phyloP scores from a whole-genome alignment of 164 flowering plant genomes.

The Chloranthus sessilifolius region DNA sequence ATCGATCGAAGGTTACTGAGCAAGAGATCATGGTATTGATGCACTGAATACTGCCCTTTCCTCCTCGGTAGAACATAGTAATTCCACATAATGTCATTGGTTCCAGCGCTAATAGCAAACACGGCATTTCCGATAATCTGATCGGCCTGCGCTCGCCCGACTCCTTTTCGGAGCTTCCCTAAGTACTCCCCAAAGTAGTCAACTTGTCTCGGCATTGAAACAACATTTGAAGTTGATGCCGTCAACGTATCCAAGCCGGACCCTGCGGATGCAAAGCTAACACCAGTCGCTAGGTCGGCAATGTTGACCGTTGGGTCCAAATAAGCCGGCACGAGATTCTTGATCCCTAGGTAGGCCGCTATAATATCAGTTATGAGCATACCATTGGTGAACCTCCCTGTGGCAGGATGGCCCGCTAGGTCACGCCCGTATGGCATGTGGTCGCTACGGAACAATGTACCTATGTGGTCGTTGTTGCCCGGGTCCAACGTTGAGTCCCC shows the following conservation, averaged over 20 bases:
- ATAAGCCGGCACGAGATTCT: slow-evolving; percentile 26
- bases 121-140: slow-evolving; percentile 19
- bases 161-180: slow-evolving; percentile 5
- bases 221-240: neutral
- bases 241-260: slow-evolving; percentile 25
- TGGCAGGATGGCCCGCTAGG: slow-evolving; percentile 14
- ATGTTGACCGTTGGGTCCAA: slow-evolving; percentile 10
- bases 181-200: slow-evolving; percentile 9
- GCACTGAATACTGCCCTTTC: slow-evolving; percentile 4
- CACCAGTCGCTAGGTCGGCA: slow-evolving; percentile 27
- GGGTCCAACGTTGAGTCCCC: slow-evolving; percentile 34
- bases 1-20: slow-evolving; percentile 15
- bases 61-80: slow-evolving; percentile 19
- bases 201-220: slow-evolving; percentile 10
- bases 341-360: slow-evolving; percentile 17
- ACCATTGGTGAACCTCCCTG: slow-evolving; percentile 28
- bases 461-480: slow-evolving; percentile 25
- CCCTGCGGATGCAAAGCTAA: slow-evolving; percentile 32
- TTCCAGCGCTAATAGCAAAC: slow-evolving; percentile 22
- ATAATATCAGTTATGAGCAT: slow-evolving; percentile 20
- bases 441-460: slow-evolving; percentile 11
- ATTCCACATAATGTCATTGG: slow-evolving; percentile 27
- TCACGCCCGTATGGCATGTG: slow-evolving; percentile 28
- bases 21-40: slow-evolving; percentile 27
- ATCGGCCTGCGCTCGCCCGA: slow-evolving; percentile 6